A percentile compares a stretch with the other conserved stretches of the same genome.
Conservation (phyloP, 1,284 basidiomycete species). For the Pterula multifida region DNA sequence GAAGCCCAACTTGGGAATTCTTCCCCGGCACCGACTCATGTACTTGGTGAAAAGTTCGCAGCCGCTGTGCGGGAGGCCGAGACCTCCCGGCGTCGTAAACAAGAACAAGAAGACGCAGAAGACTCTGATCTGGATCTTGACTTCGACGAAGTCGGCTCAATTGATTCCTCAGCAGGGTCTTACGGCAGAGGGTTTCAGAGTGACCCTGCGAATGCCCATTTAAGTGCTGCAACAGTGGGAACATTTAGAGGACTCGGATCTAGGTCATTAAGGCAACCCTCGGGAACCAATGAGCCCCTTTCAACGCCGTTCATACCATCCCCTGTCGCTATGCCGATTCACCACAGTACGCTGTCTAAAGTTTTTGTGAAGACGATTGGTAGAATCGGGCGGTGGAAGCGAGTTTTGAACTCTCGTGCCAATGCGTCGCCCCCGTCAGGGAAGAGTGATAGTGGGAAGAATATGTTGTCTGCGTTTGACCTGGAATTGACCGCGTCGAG, state of each 20-base stretch:
- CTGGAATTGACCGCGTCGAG: slow-evolving; percentile 45
- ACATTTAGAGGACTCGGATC: slow-evolving; percentile 14
- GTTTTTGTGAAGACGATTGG: slow-evolving; percentile 76
- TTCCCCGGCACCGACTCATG: slow-evolving; percentile 18
- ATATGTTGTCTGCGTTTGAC: slow-evolving; percentile 50
- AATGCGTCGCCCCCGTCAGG: slow-evolving; percentile 14
- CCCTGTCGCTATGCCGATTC: slow-evolving; percentile 35
- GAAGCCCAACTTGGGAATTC: slow-evolving; percentile 12
- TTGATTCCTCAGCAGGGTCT: slow-evolving; percentile 13
- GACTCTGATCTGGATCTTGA: slow-evolving; percentile 68
- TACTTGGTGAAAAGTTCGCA: slow-evolving; percentile 50
- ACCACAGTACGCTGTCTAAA: slow-evolving; percentile 56
- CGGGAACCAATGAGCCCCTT: neutral
- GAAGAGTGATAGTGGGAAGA: neutral
- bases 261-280: neutral
- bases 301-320: slow-evolving; percentile 22
- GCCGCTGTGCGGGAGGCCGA: slow-evolving; percentile 24
- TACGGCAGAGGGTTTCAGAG: slow-evolving; percentile 15
- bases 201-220: slow-evolving; percentile 29
- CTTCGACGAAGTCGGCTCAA: slow-evolving; percentile 33
- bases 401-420: slow-evolving; percentile 52
- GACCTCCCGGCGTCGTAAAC: slow-evolving; percentile 21
- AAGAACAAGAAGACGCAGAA: slow-evolving; percentile 26
- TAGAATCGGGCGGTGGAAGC: slow-evolving; percentile 69
- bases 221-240: slow-evolving; percentile 23